These are phyloP conservation scores for Artemisia argyi DNA, from an alignment of 129 eudicot species.

Conservation along the genomic window DNA sequence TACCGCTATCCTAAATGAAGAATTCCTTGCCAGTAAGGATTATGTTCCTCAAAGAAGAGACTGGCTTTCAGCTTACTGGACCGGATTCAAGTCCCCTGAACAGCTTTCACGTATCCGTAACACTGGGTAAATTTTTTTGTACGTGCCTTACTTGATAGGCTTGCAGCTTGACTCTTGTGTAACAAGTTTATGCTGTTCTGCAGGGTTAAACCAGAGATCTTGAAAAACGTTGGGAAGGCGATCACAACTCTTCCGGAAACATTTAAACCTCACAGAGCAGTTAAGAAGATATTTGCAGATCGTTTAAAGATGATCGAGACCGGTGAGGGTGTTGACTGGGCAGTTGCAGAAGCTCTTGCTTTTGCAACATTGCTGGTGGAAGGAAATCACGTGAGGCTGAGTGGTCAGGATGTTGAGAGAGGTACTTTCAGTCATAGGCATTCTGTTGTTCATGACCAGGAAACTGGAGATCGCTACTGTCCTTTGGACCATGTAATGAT, in stretches of 20 bases:
- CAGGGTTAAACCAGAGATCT: constrained; percentile 93
- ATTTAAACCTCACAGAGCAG: constrained; percentile 94
- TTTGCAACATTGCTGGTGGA: constrained; percentile 93
- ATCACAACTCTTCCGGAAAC: constrained; percentile 85
- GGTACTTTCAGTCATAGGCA: constrained; percentile 99
- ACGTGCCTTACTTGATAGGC: constrained; percentile 2
- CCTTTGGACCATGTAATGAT: constrained; percentile 83
- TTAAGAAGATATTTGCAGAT: constrained; percentile 75
- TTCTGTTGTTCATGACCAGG: constrained; percentile 93
- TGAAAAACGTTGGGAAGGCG: constrained; percentile 86
- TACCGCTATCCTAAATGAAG: constrained; percentile 82
- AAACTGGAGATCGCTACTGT: constrained; percentile 86
- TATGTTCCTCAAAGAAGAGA: constrained; percentile 80
- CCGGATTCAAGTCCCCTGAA: constrained; percentile 92
- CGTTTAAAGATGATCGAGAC: constrained; percentile 94
- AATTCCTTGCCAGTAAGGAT: constrained; percentile 91
- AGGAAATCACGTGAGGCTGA: constrained; percentile 96
- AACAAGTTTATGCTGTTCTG: constrained; percentile 20
- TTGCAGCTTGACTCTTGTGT: background rate
- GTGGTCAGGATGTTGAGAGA: constrained; percentile 99
- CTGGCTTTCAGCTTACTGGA: constrained; percentile 98
- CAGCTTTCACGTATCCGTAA: constrained; percentile 95
- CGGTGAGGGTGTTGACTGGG: constrained; percentile 99
- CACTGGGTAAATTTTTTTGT: constrained; percentile 67
- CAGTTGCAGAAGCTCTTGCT: constrained; percentile 97